These are phyloP conservation scores for Alnus glutinosa DNA, from an alignment of 306 rosid genomes.

Conservation along the genomic window DNA sequence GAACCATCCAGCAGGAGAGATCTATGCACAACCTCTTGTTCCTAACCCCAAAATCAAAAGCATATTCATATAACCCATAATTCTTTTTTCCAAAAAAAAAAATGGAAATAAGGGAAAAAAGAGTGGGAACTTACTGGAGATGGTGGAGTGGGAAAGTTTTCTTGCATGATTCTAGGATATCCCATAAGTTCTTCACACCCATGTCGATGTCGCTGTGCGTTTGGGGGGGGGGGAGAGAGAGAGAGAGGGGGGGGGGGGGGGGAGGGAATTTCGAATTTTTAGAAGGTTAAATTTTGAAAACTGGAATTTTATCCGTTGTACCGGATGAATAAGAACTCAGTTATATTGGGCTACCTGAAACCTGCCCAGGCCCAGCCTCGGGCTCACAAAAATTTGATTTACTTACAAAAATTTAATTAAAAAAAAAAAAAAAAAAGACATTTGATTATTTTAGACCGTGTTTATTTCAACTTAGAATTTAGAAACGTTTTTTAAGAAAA, in stretches of 20 bases:
- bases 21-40: conserved; percentile 83
- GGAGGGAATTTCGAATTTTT: background rate
- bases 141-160: conserved; percentile 73
- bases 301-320: background rate
- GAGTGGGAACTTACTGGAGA: conserved; percentile 48
- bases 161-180: conserved; percentile 83
- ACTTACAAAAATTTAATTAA: too few relatives aligned
- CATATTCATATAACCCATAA: conserved; percentile 4
- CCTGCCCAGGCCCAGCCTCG: too few relatives aligned
- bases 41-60: conserved; percentile 47
- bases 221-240: conserved; percentile 2
- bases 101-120: conserved; percentile 7
- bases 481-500: too few relatives aligned
- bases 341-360: too few relatives aligned
- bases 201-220: conserved; percentile 18
- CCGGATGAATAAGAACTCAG: too few relatives aligned
- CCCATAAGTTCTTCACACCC: conserved; percentile 89
- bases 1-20: conserved; percentile 87
- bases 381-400: too few relatives aligned
- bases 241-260: background rate
- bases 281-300: conserved; percentile 15
- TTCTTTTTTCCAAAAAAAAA: background rate
- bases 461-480: too few relatives aligned
- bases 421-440: too few relatives aligned
- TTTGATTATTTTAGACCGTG: too few relatives aligned